phyloP scores from a whole-genome alignment of 2,329 filamentous ascomycete species.

The Saccharata proteae region DNA sequence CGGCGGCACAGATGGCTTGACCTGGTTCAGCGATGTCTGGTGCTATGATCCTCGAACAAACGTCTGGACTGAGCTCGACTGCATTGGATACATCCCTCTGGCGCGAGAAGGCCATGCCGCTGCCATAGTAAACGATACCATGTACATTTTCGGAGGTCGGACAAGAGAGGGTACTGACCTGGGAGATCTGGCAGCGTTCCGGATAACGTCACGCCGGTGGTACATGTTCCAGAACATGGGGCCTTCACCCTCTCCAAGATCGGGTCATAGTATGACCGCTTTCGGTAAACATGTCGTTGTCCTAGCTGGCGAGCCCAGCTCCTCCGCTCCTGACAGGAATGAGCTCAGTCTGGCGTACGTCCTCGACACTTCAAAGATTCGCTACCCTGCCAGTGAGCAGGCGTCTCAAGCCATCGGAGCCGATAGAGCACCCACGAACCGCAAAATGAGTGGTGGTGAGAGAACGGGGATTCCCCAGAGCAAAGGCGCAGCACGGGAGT shows the following conservation, averaged over 20 bases:
- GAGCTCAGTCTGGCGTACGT: conserved; percentile 86
- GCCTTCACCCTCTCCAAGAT: conserved; percentile 81
- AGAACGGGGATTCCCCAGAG: conserved; percentile 28
- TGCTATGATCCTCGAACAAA: conserved; percentile 78
- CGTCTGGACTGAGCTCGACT: conserved; percentile 78
- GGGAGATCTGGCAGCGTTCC: conserved; percentile 81
- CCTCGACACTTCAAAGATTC: conserved; percentile 88
- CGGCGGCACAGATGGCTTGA: conserved; percentile 86
- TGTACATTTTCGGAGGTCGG: conserved; percentile 97
- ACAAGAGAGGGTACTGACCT: conserved; percentile 88
- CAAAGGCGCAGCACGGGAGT: conserved; percentile 33
- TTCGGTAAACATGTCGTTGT: conserved; percentile 88
- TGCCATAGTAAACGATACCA: conserved; percentile 87
- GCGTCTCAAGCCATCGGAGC: conserved; percentile 16
- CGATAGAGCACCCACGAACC: conserved; percentile 19
- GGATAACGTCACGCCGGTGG: conserved; percentile 76
- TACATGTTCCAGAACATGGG: conserved; percentile 99
- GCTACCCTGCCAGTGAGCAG: conserved; percentile 72
- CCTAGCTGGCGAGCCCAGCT: conserved; percentile 87
- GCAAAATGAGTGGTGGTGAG: conserved; percentile 36
- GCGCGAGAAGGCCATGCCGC: conserved; percentile 91
- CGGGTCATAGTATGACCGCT: conserved; percentile 94
- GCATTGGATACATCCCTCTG: conserved; percentile 93
- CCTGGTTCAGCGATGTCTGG: conserved; percentile 99
- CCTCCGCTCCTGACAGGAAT: conserved; percentile 63